Evolutionary conservation across 257 asterid species (phyloP), one percentile per base, ranked within the genome.

Genomic region (Penstemon eatonii): DNA sequence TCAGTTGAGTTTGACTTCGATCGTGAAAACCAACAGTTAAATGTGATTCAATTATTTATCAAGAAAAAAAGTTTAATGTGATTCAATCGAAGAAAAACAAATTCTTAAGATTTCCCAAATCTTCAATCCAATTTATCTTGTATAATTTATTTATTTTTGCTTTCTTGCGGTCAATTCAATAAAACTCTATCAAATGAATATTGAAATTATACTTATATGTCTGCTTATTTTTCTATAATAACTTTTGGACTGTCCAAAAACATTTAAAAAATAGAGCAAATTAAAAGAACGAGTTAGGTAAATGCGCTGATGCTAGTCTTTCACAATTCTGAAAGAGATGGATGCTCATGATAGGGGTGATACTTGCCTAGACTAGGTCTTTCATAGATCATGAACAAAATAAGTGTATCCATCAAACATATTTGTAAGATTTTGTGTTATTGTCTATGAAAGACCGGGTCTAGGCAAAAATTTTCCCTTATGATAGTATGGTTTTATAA

Each of bases 31-130:
- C 4, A 43, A 18, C 49, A 53, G 18, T 33, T 60, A 6, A 64
- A 49, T 45, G 25, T 9, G 64, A 39, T 5, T 38, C 12, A 13
- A 12, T 44, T 46, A 19, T 63, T 60, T 19, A 56, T 25, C 65
- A 69, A 52, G n/a, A 49, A 11, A 13, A 38, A 33, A 4, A 33
- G 40, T 59, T 18, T 63, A 33, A 56, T 60, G 60, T 65, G 63
- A 67, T 42, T 25, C 25, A 67, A 67, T 56, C 72, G 63, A 42
- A 62, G 62, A 72, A 56, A 72, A 64, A 18, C 75, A 72, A 72
- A 63, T 25, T 6, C 60, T 41, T 11, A 18, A 37, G 81, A 72
- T 72, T 51, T 67, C 47, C 47, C 63, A 71, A 40, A 76, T 76
- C 77, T 76, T 71, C 36, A 66, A 76, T 66, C 13, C 57, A 67